Base-by-base conservation (phyloP, 768 basidiomycete genomes). In the Favolaschia claudopus region DNA sequence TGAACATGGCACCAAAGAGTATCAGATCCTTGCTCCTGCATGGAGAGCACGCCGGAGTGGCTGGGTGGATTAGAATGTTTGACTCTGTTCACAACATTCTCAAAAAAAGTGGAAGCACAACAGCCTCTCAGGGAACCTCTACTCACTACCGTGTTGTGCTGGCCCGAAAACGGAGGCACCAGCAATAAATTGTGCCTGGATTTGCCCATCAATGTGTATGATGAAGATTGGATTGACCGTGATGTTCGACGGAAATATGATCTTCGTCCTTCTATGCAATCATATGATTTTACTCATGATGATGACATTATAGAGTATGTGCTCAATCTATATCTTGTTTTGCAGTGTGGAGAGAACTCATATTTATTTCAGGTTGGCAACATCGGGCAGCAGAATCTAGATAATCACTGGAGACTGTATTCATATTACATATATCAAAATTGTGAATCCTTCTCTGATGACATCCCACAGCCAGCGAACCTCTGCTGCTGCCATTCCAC, bases 141-240 rank as follows among this genome's bases (percentile, higher is more conserved):
- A 64, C 66, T 27, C 43, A 61, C 4, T 7, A 53, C 1, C 24
- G 62, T 1, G 39, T 43, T 1, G 15, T 34, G 13, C n/a, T n/a
- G n/a, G n/a, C 17, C 20, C 0, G 22, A 29, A 13, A 20, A n/a
- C 6, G 55, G 40, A 43, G 64, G 63, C 36, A 32, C 6, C 12
- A 60, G 38, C 19, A 47, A 15, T 0, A 55, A 46, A 10, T 66
- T 63, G 52, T 60, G 68, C 14, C 22, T 58, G 9, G 55, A 46
- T 1, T 49, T 70, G 15, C 69, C 69, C 5, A 27, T 24, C 9
- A 64, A 60, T 46, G 58, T 61, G 2, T 70, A 70, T 48, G 33
- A 58, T 33, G 14, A 7, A 13, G 39, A 40, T 19, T 68, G 69
- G 69, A 29, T 66, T 7, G 32, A 36, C 6, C 12, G 8, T 1